A percentile compares a stretch with the other conserved stretches of the same genome.
phyloP scores from a whole-genome alignment of 441 rosid genomes.

The Viola pubescens region DNA sequence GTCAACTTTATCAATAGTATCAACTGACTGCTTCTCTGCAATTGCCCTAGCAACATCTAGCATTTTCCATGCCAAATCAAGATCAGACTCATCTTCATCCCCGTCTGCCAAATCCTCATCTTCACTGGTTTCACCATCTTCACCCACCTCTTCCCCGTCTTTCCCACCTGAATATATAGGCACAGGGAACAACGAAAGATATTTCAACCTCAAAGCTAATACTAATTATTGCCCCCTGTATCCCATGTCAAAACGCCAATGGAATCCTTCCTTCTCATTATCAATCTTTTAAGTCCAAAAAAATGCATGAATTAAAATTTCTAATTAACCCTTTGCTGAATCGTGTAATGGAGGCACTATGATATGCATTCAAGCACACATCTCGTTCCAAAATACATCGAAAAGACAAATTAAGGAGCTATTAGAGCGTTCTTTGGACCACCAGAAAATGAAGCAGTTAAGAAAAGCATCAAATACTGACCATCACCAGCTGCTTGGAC shows the following conservation, averaged over 20 bases:
- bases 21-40: constrained; percentile 51
- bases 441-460: too few species aligned
- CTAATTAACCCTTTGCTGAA: too few species aligned
- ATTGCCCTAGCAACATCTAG: constrained; percentile 89
- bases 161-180: constrained; percentile 22
- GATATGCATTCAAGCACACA: too few species aligned
- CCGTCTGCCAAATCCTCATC: constrained; percentile 55
- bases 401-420: too few species aligned
- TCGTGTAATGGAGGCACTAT: too few species aligned
- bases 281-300: too few species aligned
- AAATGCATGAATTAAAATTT: too few species aligned
- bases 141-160: constrained; percentile 35
- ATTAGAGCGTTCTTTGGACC: too few species aligned
- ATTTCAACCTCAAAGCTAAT: neutral
- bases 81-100: constrained; percentile 87
- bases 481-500: constrained; percentile 40
- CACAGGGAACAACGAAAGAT: constrained; percentile 6
- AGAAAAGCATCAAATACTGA: constrained; percentile 15
- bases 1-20: constrained; percentile 77
- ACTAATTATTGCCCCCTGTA: neutral
- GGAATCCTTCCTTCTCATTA: too few species aligned
- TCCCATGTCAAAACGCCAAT: too few species aligned
- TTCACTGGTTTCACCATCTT: constrained; percentile 34
- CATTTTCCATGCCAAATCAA: constrained; percentile 94
- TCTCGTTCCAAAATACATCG: too few species aligned